Percentiles rank a stretch among this genome's conserved stretches.
Conservation (phyloP, 2,329 filamentous ascomycete species). For the Apiospora koreana region DNA sequence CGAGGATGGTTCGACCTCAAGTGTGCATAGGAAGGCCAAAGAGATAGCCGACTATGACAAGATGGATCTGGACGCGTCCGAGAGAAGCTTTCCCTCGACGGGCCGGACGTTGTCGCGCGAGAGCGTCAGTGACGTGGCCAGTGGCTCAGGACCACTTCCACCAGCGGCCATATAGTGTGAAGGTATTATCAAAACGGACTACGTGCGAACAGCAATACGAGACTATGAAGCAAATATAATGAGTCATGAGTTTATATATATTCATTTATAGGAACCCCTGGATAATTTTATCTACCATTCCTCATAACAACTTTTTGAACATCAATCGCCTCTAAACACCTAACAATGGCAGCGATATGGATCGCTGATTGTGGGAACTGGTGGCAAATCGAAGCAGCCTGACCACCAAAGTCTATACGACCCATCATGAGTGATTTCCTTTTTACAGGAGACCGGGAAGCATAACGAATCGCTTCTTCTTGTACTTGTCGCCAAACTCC, state of each 20-base stretch:
- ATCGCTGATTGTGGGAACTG: background rate
- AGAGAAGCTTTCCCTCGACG: background rate
- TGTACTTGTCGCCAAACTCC: constrained; percentile 91
- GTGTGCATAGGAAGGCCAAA: constrained; percentile 25
- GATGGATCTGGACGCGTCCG: constrained; percentile 1
- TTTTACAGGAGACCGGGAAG: constrained; percentile 73
- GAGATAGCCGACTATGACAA: constrained; percentile 14
- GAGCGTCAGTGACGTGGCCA: background rate
- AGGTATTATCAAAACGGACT: constrained; percentile 17
- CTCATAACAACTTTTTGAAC: background rate
- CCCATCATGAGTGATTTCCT: too few species aligned
- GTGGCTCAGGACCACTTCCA: background rate
- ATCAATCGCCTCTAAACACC: too few species aligned
- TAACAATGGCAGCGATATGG: background rate
- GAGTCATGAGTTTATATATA: background rate
- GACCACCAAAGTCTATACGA: background rate
- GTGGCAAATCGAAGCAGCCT: background rate
- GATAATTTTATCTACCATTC: background rate
- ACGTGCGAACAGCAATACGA: background rate
- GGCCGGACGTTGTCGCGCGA: background rate
- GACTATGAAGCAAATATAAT: constrained; percentile 10
- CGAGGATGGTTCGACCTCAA: background rate
- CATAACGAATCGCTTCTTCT: constrained; percentile 87
- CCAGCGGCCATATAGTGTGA: background rate
- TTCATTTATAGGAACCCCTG: background rate